A percentile compares a stretch with the other conserved stretches of the same genome.
These are phyloP conservation scores for Colletotrichum tanaceti DNA, from an alignment of 2,329 filamentous ascomycete species.

Conservation along the genomic window DNA sequence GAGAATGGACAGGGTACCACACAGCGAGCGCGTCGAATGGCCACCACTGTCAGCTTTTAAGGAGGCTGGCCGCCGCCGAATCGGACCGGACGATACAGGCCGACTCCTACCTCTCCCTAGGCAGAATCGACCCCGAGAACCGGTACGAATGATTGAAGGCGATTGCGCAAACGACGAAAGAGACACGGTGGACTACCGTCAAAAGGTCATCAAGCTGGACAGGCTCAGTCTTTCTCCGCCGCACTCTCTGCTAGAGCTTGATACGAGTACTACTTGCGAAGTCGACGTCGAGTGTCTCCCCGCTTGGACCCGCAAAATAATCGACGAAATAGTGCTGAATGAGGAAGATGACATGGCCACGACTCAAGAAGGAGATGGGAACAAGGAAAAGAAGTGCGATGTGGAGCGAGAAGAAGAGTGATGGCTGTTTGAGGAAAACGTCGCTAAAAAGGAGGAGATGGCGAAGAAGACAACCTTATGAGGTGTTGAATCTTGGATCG, in stretches of 20 bases:
- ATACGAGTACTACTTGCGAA: not conserved
- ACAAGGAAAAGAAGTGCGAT: not conserved
- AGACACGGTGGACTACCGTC: not conserved
- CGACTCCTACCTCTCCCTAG: conserved; percentile 49
- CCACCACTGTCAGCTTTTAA: conserved; percentile 52
- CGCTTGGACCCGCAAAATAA: conserved; percentile 12
- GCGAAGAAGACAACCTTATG: not conserved
- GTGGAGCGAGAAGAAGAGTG: not conserved
- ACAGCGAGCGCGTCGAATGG: conserved; percentile 46
- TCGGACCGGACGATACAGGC: conserved; percentile 28
- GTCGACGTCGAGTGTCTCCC: conserved; percentile 2
- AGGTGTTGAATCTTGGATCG: not conserved
- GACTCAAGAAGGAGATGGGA: not conserved
- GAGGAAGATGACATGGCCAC: not conserved
- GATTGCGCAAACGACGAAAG: conserved; percentile 9
- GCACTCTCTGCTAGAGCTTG: not conserved
- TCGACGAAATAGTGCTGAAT: conserved; percentile 8
- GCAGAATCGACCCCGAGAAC: conserved; percentile 38
- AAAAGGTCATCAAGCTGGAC: conserved; percentile 1
- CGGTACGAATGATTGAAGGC: not conserved
- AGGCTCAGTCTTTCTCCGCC: not conserved
- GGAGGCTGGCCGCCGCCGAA: conserved; percentile 50
- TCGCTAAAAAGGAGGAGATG: not conserved
- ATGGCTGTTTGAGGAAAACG: not conserved
- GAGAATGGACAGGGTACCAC: conserved; percentile 19